Evolutionary conservation across 345 rosid species (phyloP).

Genomic region (Chamaenerion angustifolium): DNA sequence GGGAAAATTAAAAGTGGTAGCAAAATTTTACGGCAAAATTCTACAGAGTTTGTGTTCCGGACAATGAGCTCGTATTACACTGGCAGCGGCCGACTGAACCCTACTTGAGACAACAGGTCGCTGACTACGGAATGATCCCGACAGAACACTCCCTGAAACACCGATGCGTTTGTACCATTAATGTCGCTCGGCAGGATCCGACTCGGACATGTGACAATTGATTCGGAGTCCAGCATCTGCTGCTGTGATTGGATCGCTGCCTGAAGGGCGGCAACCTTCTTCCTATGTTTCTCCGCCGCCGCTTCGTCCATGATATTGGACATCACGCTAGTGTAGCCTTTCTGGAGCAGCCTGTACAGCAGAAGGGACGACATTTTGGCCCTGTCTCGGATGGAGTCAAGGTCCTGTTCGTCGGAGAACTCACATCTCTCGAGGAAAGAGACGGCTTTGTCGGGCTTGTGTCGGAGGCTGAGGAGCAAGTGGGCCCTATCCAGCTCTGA

Average conservation of each 20-base stretch:
- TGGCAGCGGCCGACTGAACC: conserved; percentile 64
- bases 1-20: conserved; percentile 6
- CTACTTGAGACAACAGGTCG: conserved; percentile 54
- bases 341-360: conserved; percentile 73
- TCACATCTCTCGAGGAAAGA: conserved; percentile 69
- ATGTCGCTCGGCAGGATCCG: too few relatives aligned
- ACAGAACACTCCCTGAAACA: conserved; percentile 86
- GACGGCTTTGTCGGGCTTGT: conserved; percentile 73
- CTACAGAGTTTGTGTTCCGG: conserved; percentile 1
- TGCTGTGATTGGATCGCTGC: conserved; percentile 28
- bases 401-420: conserved; percentile 46
- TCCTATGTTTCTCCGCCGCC: conserved; percentile 44
- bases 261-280: conserved; percentile 31
- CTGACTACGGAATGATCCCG: conserved; percentile 75
- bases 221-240: conserved; percentile 14
- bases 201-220: not conserved
- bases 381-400: conserved; percentile 62
- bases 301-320: conserved; percentile 54
- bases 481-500: conserved; percentile 91
- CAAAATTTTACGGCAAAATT: conserved; percentile 46
- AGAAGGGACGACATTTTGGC: conserved; percentile 63
- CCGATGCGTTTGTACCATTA: conserved; percentile 3
- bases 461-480: conserved; percentile 49
- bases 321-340: conserved; percentile 58
- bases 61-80: conserved; percentile 29